These are phyloP conservation scores for Fusarium verticillioides DNA, from an alignment of 2,329 filamentous ascomycete genomes.

Conservation along the genomic window DNA sequence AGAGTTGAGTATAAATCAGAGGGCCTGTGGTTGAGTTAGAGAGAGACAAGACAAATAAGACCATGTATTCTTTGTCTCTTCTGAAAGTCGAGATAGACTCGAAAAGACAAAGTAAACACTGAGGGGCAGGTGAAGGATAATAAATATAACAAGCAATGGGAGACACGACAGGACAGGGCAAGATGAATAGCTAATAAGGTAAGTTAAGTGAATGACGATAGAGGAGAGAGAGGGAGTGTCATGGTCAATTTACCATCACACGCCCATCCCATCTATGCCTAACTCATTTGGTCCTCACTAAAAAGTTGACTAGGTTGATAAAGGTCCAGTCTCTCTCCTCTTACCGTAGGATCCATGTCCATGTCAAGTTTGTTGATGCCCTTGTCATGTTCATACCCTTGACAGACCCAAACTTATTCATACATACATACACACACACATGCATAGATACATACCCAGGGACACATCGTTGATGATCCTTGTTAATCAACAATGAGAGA, in stretches of 20 bases:
- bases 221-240: conserved; percentile 33
- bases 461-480: too few relatives aligned
- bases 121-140: conserved; percentile 30
- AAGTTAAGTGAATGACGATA: conserved; percentile 32
- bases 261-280: conserved; percentile 8
- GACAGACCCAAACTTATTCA: not conserved
- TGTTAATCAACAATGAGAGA: too few relatives aligned
- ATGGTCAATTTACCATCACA: conserved; percentile 6
- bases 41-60: not conserved
- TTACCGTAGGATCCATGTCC: conserved; percentile 2
- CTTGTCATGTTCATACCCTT: conserved; percentile 14
- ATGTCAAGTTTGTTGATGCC: conserved; percentile 2
- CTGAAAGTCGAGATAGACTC: not conserved
- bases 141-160: conserved; percentile 41
- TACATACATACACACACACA: not conserved
- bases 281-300: not conserved
- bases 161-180: not conserved
- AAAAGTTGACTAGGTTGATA: not conserved
- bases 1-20: not conserved
- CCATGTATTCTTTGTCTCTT: not conserved
- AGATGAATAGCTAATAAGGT: not conserved
- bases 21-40: not conserved
- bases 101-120: not conserved
- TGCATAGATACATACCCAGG: too few relatives aligned
- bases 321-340: not conserved